Base-by-base conservation (phyloP, 169 alveolate species). In the Plasmodium cynomolgi region DNA sequence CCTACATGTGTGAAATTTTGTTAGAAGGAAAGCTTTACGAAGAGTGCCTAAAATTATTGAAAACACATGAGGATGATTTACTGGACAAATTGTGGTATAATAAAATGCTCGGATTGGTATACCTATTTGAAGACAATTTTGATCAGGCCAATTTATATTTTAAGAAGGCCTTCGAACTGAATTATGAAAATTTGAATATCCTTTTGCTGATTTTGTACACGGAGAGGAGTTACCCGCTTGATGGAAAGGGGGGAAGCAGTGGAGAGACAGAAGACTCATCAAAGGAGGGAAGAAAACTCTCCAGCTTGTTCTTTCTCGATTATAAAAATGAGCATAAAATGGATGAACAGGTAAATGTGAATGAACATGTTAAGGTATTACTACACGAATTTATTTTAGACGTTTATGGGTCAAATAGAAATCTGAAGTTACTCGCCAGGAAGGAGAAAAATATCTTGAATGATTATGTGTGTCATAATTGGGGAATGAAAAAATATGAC, bases 301-400 rank as follows among this genome's bases (percentile, higher is more conserved):
- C 94, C 7, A 90, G 79, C n/a, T 34, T 90, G 54, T 90, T 90
- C 58, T 90, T 62, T 68, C 68, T 90, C 0, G 94, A 90, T 31
- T 90, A 90, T 29, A 90, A 90, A 68, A 29, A 90, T 68, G 91
- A 90, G 31, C 94, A 90, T 33, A 90, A 72, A 17, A 39, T n/a
- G 79, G 74, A 79, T 39, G 83, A 79, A 80, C 34, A 90, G 58
- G 90, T 90, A 6, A 39, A 62, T 26, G 50, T 90, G 2, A 44
- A 80, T 1, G 72, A 80, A 23, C 41, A 74, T 62, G 83, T 44
- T 0, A 90, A 90, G n/a, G 80, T 90, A 23, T 17, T 90, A 13
- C 72, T 90, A 41, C 88, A 90, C 73, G 94, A 90, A 13, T 90
- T 62, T 7, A 90, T 90, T 80, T 90, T 90, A 68, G 91, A 90